Base-by-base conservation (phyloP, 2,329 filamentous ascomycete genomes). In the Epichloe sp. region DNA sequence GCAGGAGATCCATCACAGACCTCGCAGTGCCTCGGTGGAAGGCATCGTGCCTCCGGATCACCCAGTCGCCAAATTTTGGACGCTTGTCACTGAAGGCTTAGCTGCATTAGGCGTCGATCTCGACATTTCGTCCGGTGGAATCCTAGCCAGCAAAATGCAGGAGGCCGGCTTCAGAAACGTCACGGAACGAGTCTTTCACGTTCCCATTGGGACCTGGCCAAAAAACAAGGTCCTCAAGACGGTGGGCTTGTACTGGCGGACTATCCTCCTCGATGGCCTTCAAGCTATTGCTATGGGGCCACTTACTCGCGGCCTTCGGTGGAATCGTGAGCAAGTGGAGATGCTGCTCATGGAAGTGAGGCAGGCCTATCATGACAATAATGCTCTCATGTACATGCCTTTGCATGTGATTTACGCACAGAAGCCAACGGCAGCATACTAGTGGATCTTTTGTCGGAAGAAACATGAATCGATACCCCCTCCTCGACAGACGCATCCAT, bases 201-300 rank as follows among this genome's bases (percentile, higher is more conserved):
- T 79, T 4, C 77, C 77, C 2, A 71, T 79, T 37, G 77, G 77
- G 1, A 70, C 71, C 0, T 79, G 76, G 76, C 71, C 75, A 3
- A 73, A 69, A 69, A 76, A 78, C 53, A 70, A 71, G 51, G 65
- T 69, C 4, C 61, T 76, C 46, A 78, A 77, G 60, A 68, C 70
- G 45, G 74, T 77, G 19, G 76, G 76, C 0, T 57, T 74, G 15
- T 75, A 76, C 59, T 76, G 72, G 72, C 66, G 71, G 44, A 74
- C 71, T 7, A 72, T 76, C 42, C 60, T 77, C 44, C 62, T 73
- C 2, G 72, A 77, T 54, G 74, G 73, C 12, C 59, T 76, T 14
- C 71, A 77, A 55, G 74, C 73, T 6, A 76, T 77, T 53, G 71
- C 72, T 3, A 61, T 79, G 45, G 74, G 74, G 1, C 72, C 75